These are phyloP conservation scores for Reutealis trisperma DNA, from an alignment of 345 rosid species.

Conservation along the genomic window DNA sequence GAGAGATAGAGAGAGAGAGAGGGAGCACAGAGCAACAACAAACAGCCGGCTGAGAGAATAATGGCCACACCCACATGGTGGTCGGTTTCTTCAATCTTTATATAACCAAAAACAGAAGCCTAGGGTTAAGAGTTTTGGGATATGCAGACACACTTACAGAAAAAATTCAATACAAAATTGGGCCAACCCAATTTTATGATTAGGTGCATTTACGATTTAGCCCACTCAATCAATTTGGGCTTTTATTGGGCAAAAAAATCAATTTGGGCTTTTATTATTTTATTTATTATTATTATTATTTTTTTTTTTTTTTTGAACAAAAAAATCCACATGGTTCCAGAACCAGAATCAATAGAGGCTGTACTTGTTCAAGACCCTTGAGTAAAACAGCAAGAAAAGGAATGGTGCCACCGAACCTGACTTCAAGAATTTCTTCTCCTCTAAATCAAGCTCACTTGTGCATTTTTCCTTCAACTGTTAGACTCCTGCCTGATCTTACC, in stretches of 20 bases:
- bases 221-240: too few species aligned
- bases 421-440: background rate
- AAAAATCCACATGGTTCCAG: background rate
- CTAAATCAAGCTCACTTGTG: background rate
- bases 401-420: slow-evolving; percentile 10
- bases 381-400: too few species aligned
- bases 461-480: background rate
- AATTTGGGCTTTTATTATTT: too few species aligned
- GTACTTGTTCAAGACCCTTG: background rate
- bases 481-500: background rate
- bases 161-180: too few species aligned
- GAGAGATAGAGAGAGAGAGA: background rate
- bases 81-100: background rate
- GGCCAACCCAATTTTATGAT: background rate
- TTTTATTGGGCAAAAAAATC: too few species aligned
- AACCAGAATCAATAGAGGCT: background rate
- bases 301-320: too few species aligned
- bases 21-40: too few species aligned
- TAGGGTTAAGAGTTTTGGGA: slow-evolving; percentile 1
- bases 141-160: background rate
- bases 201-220: too few species aligned
- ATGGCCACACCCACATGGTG: background rate
- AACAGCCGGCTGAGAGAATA: background rate
- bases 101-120: background rate
- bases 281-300: too few species aligned